Evolutionary conservation across 2,329 filamentous ascomycete species (phyloP).

Genomic region (Bisporella sp.): DNA sequence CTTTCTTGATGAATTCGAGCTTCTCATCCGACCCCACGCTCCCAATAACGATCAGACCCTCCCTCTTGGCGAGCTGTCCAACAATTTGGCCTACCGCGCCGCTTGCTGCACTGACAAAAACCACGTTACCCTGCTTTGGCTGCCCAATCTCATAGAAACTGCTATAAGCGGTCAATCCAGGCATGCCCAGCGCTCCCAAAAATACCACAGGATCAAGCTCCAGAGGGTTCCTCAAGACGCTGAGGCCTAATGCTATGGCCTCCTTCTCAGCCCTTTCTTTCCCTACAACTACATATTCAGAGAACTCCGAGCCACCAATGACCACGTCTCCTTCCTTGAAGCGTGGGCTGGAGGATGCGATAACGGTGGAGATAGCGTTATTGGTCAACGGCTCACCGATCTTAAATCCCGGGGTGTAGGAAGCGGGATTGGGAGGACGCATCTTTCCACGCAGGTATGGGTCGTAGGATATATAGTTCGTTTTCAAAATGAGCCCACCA

Average conservation of each 20-base stretch:
- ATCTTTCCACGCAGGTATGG: slow-evolving; percentile 78
- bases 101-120: slow-evolving; percentile 67
- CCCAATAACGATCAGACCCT: slow-evolving; percentile 65
- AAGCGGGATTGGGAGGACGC: slow-evolving; percentile 38
- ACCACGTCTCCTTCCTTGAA: slow-evolving; percentile 64
- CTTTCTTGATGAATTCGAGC: slow-evolving; percentile 63
- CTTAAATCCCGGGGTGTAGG: slow-evolving; percentile 43
- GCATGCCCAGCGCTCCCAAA: slow-evolving; percentile 70
- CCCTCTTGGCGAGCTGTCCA: slow-evolving; percentile 68
- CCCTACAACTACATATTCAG: slow-evolving; percentile 60
- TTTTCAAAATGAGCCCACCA: slow-evolving; percentile 60
- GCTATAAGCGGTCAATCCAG: slow-evolving; percentile 66
- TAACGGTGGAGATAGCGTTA: slow-evolving; percentile 55
- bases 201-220: slow-evolving; percentile 59
- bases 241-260: slow-evolving; percentile 32
- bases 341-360: slow-evolving; percentile 55
- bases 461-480: slow-evolving; percentile 70
- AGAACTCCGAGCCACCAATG: slow-evolving; percentile 46
- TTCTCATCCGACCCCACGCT: slow-evolving; percentile 70
- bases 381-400: slow-evolving; percentile 58
- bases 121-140: slow-evolving; percentile 69
- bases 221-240: slow-evolving; percentile 60
- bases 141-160: slow-evolving; percentile 67
- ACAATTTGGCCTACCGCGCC: slow-evolving; percentile 71
- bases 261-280: slow-evolving; percentile 28